phyloP scores from a whole-genome alignment of 225 moss, liverwort and hornwort genomes.

The Pseudoscleropodium purum region DNA sequence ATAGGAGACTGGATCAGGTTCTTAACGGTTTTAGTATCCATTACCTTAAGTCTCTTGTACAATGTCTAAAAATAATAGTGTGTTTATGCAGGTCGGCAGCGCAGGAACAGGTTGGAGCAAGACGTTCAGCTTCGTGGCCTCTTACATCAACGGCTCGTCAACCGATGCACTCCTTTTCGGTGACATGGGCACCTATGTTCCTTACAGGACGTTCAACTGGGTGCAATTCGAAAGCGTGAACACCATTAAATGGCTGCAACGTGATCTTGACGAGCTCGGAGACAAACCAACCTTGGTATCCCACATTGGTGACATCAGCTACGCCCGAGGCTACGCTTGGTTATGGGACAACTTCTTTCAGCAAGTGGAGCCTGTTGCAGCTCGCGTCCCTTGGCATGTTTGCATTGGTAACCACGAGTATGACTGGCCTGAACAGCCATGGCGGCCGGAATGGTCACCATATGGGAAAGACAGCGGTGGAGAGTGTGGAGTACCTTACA shows the following conservation, averaged over 20 bases:
- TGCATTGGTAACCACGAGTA: conserved; percentile 97
- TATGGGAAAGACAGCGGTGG: conserved; percentile 86
- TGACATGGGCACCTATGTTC: conserved; percentile 78
- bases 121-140: conserved; percentile 54
- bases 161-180: conserved; percentile 82
- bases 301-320: conserved; percentile 82
- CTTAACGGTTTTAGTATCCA: background rate
- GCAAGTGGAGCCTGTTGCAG: conserved; percentile 69
- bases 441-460: conserved; percentile 61
- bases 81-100: conserved; percentile 59
- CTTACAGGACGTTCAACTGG: conserved; percentile 75
- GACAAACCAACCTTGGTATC: conserved; percentile 48
- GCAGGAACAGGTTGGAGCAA: conserved; percentile 62
- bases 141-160: conserved; percentile 10
- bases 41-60: background rate
- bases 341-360: conserved; percentile 91
- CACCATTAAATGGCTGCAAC: conserved; percentile 53
- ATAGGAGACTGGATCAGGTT: background rate
- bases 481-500: conserved; percentile 94
- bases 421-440: conserved; percentile 76
- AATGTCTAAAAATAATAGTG: background rate
- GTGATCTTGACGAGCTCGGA: conserved; percentile 44
- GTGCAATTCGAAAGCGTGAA: conserved; percentile 62
- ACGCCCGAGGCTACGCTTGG: conserved; percentile 84
- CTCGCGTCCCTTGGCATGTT: conserved; percentile 65